These are phyloP conservation scores for Phaffia australis DNA, from an alignment of 768 basidiomycete genomes.

Conservation along the genomic window DNA sequence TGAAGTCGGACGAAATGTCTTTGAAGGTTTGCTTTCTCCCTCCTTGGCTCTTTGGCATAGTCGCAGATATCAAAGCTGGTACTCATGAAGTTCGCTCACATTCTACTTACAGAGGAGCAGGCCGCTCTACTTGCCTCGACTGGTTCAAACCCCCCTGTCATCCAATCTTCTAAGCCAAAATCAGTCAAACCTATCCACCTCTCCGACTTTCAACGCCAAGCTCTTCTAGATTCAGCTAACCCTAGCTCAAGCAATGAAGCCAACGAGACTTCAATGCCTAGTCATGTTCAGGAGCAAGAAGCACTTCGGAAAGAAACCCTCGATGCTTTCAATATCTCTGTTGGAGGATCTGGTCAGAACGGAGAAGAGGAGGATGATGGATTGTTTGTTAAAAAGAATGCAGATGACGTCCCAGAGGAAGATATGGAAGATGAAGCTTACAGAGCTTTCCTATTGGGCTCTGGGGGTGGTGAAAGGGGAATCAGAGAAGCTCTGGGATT, in stretches of 20 bases:
- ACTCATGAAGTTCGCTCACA: not conserved
- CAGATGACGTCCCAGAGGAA: conserved; percentile 55
- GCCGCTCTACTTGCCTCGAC: conserved; percentile 21
- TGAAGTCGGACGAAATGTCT: conserved; percentile 62
- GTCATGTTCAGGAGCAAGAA: conserved; percentile 68
- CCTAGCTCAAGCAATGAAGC: not conserved
- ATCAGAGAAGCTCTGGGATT: conserved; percentile 54
- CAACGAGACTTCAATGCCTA: conserved; percentile 35
- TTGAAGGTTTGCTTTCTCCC: conserved; percentile 52
- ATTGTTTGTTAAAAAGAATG: conserved; percentile 50
- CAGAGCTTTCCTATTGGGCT: conserved; percentile 62
- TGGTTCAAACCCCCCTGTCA: not conserved
- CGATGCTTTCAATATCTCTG: conserved; percentile 58
- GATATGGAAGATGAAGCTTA: conserved; percentile 71
- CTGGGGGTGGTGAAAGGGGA: conserved; percentile 54
- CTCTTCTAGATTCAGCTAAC: conserved; percentile 14
- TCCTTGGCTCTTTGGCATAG: not conserved
- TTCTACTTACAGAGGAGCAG: conserved; percentile 16
- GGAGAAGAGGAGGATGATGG: conserved; percentile 51
- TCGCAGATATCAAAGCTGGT: not conserved
- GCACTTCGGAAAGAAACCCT: conserved; percentile 70
- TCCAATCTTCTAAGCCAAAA: not conserved
- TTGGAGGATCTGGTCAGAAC: conserved; percentile 36
- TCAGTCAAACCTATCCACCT: conserved; percentile 53
- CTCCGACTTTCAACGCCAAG: conserved; percentile 25